These are phyloP conservation scores for Raphanus raphanistrum DNA, from an alignment of 345 rosid genomes.

Conservation along the genomic window DNA sequence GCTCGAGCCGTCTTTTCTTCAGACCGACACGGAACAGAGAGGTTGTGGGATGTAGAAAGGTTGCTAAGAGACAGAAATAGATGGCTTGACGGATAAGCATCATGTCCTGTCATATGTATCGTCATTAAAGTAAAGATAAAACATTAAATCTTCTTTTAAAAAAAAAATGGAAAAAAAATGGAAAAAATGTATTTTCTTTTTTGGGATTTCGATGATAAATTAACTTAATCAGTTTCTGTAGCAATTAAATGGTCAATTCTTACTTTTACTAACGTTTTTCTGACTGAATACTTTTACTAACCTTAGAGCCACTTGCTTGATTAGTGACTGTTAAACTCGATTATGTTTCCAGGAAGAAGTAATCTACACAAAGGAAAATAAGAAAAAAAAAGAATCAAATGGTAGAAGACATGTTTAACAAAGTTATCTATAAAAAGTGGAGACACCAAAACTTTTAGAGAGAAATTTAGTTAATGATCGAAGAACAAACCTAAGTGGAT, in stretches of 20 bases:
- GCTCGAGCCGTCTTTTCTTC: constrained; percentile 61
- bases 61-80: constrained; percentile 47
- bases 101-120: constrained; percentile 6
- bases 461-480: not conserved
- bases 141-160: not conserved
- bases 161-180: not conserved
- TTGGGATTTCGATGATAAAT: not conserved
- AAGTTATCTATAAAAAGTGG: not conserved
- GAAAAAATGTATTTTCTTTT: not conserved
- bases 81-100: constrained; percentile 34
- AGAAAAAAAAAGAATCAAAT: not conserved
- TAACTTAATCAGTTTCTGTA: not conserved
- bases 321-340: not conserved
- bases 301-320: not conserved
- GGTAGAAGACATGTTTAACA: not conserved
- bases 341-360: not conserved
- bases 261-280: not conserved
- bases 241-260: not conserved
- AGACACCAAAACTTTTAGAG: not conserved
- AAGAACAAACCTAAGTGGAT: not conserved
- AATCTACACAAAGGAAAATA: not conserved
- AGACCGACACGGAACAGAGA: constrained; percentile 57
- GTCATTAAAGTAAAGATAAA: not conserved
- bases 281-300: not conserved
- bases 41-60: constrained; percentile 50